A percentile compares a stretch with the other conserved stretches of the same genome.
These are phyloP conservation scores for Claviceps lovelessii DNA, from an alignment of 2,329 filamentous ascomycete species.

Conservation along the genomic window DNA sequence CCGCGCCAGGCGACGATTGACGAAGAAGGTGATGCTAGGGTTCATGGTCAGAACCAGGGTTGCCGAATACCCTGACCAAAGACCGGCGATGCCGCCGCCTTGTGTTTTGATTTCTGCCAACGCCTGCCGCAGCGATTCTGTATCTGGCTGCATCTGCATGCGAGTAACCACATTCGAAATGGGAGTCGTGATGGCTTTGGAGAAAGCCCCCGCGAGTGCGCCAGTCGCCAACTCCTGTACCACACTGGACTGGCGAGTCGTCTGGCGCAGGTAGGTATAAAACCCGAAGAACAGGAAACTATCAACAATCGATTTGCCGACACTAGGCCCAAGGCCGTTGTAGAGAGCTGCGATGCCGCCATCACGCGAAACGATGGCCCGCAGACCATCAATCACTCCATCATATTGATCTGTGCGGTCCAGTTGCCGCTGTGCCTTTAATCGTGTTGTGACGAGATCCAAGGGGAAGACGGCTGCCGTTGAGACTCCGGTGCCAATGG, in stretches of 20 bases:
- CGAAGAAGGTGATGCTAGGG: conserved; percentile 71
- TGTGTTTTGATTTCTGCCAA: conserved; percentile 41
- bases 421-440: conserved; percentile 61
- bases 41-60: conserved; percentile 70
- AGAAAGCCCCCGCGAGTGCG: conserved; percentile 57
- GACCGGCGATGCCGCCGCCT: conserved; percentile 58
- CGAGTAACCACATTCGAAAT: conserved; percentile 69
- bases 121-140: conserved; percentile 39
- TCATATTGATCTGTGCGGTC: conserved; percentile 39
- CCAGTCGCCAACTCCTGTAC: conserved; percentile 64
- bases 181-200: conserved; percentile 65
- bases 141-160: conserved; percentile 53
- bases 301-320: conserved; percentile 54
- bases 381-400: conserved; percentile 53
- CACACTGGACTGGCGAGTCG: conserved; percentile 36
- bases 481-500: conserved; percentile 62
- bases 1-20: conserved; percentile 59
- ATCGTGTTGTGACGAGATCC: conserved; percentile 64
- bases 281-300: conserved; percentile 79
- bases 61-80: conserved; percentile 83
- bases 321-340: conserved; percentile 47
- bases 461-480: conserved; percentile 70
- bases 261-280: conserved; percentile 43
- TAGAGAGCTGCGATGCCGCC: conserved; percentile 61
- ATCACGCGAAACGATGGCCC: conserved; percentile 55